Evolutionary conservation across 345 rosid genomes (phyloP).

Genomic region (Adansonia digitata): DNA sequence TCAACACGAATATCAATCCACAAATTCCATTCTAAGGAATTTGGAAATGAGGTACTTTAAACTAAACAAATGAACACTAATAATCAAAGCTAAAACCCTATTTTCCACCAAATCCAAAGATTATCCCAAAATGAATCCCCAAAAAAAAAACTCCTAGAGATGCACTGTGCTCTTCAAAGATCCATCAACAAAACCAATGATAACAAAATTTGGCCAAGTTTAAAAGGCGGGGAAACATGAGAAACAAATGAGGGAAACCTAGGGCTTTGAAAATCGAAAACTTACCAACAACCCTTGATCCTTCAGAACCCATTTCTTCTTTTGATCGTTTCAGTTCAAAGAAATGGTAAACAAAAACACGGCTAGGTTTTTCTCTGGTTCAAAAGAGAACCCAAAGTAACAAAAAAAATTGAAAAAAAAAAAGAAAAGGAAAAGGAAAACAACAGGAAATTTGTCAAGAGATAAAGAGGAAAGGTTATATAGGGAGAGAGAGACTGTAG

Average conservation of each 20-base stretch:
- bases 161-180: background rate
- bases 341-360: background rate
- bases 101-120: background rate
- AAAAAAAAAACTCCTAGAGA: background rate
- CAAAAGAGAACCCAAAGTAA: background rate
- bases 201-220: background rate
- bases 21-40: background rate
- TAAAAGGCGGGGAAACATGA: background rate
- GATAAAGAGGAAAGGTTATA: no score
- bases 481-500: no score
- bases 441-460: no score
- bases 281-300: conserved; percentile 49
- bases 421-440: background rate
- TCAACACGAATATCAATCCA: background rate
- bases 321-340: conserved; percentile 1
- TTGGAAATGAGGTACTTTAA: background rate
- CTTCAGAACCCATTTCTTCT: conserved; percentile 45
- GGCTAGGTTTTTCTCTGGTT: background rate
- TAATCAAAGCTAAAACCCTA: conserved; percentile 10
- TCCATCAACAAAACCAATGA: background rate
- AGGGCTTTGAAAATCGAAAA: background rate
- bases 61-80: background rate
- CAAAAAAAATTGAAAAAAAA: background rate
- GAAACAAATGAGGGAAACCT: background rate
- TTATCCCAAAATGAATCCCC: no score